phyloP scores from a whole-genome alignment of 176 grass and related monocot species.

The Lolium rigidum region DNA sequence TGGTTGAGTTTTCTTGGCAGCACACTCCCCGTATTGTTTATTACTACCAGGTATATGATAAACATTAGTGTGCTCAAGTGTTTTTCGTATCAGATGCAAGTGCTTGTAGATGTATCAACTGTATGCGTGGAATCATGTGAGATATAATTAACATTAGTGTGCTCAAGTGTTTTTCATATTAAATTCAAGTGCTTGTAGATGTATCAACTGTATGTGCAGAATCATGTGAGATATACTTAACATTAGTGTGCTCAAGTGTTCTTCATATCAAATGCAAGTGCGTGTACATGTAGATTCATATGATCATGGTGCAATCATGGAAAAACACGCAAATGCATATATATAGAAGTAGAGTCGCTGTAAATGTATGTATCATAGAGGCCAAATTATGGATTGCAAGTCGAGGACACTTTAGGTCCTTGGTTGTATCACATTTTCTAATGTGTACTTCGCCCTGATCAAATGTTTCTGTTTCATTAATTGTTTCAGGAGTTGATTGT shows the following conservation, averaged over 20 bases:
- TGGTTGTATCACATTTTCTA: background rate
- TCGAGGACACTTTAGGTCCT: background rate
- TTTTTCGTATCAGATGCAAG: background rate
- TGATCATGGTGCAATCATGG: background rate
- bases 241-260: background rate
- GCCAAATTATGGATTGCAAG: background rate
- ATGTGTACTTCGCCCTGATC: background rate
- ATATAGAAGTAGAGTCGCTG: background rate
- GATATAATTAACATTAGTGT: background rate
- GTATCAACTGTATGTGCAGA: background rate
- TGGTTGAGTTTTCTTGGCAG: slow-evolving; percentile 55
- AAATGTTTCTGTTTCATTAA: slow-evolving; percentile 1
- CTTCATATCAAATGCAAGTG: background rate
- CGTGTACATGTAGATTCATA: background rate
- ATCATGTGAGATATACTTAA: background rate
- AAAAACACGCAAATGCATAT: slow-evolving; percentile 6
- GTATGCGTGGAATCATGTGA: background rate
- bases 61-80: background rate
- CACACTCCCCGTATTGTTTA: slow-evolving; percentile 53
- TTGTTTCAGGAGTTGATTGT: slow-evolving; percentile 52
- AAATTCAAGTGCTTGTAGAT: slow-evolving; percentile 16
- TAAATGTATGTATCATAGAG: background rate
- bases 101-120: slow-evolving; percentile 24
- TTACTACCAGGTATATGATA: slow-evolving; percentile 72
- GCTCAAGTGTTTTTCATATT: background rate